Conservation (phyloP, 73 alveolate species). For the Paramecium sonneborni region DNA sequence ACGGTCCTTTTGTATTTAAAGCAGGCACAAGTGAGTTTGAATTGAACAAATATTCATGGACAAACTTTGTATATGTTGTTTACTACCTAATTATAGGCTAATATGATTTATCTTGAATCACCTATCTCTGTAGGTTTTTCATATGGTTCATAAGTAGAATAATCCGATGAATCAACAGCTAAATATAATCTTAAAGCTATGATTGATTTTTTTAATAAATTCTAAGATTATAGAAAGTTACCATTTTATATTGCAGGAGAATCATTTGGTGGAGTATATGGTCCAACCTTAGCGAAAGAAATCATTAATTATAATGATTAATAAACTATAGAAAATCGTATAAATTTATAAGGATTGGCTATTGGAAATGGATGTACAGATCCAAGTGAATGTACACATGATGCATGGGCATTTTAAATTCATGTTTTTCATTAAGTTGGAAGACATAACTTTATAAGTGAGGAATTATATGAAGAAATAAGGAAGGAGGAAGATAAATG, state of each 20-base stretch:
- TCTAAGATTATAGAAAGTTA: slow-evolving; percentile 71
- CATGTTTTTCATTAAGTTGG: background rate
- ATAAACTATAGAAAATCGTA: background rate
- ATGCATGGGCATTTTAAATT: background rate
- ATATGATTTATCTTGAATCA: slow-evolving; percentile 91
- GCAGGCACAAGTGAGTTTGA: slow-evolving; percentile 14
- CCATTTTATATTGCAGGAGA: slow-evolving; percentile 83
- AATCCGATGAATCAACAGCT: slow-evolving; percentile 74
- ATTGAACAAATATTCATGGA: slow-evolving; percentile 87
- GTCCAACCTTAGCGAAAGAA: slow-evolving; percentile 64
- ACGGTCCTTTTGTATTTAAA: slow-evolving; percentile 86
- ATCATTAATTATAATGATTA: background rate
- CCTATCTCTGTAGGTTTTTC: slow-evolving; percentile 98
- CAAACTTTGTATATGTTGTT: slow-evolving; percentile 7
- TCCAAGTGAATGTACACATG: slow-evolving; percentile 14
- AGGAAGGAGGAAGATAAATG: background rate
- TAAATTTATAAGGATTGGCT: slow-evolving; percentile 52
- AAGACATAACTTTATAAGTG: background rate
- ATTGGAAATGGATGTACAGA: slow-evolving; percentile 61
- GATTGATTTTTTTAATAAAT: slow-evolving; percentile 69
- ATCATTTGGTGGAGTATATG: slow-evolving; percentile 87
- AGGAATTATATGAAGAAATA: background rate
- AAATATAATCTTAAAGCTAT: slow-evolving; percentile 74
- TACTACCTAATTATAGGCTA: slow-evolving; percentile 74
- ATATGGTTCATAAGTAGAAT: slow-evolving; percentile 58